A percentile compares a stretch with the other conserved stretches of the same genome.
Evolutionary conservation across 495 filamentous ascomycete species (phyloP).

Genomic region (Articulospora tetracladia): DNA sequence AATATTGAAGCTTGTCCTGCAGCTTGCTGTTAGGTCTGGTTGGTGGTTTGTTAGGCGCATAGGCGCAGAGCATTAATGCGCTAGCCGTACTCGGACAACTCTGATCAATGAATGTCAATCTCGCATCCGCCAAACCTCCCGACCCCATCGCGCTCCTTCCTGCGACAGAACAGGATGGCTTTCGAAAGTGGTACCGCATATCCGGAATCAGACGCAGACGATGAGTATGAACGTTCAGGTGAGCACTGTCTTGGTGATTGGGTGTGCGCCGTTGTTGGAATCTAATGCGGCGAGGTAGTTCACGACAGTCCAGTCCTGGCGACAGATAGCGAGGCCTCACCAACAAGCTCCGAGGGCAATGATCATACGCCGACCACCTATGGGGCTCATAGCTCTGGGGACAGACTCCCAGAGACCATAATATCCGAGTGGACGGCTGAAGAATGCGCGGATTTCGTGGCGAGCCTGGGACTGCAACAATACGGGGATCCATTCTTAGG

Average conservation of each 20-base stretch:
- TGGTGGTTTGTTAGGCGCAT: not conserved
- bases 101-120: not conserved
- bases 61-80: not conserved
- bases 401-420: slow-evolving; percentile 68
- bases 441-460: slow-evolving; percentile 83
- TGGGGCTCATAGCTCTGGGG: slow-evolving; percentile 61
- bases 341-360: slow-evolving; percentile 73
- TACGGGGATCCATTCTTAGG: slow-evolving; percentile 81
- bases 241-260: not conserved
- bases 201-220: slow-evolving; percentile 84
- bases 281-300: not conserved
- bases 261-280: not conserved
- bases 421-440: slow-evolving; percentile 88
- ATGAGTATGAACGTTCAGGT: slow-evolving; percentile 74
- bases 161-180: slow-evolving; percentile 37
- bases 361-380: slow-evolving; percentile 89
- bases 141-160: slow-evolving; percentile 4
- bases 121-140: not conserved
- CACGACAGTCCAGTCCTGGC: slow-evolving; percentile 59
- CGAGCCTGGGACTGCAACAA: slow-evolving; percentile 72
- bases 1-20: no score
- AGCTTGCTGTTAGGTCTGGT: no score
- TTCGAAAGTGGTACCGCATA: slow-evolving; percentile 59
- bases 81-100: not conserved
- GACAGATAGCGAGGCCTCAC: slow-evolving; percentile 75